Evolutionary conservation across 139 green algal species (phyloP).

Genomic region (Chlorella sp.): DNA sequence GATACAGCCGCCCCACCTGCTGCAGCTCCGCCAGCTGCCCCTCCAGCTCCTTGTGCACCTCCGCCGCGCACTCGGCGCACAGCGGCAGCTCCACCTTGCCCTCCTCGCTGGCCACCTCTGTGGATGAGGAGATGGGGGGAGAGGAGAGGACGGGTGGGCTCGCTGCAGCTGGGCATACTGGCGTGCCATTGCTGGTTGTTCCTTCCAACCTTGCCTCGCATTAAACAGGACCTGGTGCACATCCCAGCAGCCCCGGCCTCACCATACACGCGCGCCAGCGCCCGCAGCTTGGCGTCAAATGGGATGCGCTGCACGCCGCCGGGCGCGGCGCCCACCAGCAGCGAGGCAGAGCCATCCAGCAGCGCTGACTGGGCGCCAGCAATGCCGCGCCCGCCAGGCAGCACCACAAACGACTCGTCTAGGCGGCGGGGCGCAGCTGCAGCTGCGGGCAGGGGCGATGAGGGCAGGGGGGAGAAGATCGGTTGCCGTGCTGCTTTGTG

Average conservation of each 20-base stretch:
- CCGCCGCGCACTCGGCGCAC: constrained; percentile 85
- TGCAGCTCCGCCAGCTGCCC: constrained; percentile 69
- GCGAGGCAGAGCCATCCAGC: not conserved
- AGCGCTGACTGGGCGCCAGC: constrained; percentile 13
- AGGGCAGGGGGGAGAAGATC: too few species aligned
- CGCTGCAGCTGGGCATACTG: too few species aligned
- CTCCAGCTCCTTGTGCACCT: constrained; percentile 84
- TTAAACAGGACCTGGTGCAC: too few species aligned
- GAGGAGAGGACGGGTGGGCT: too few species aligned
- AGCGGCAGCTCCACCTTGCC: constrained; percentile 84
- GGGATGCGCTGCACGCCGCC: constrained; percentile 28
- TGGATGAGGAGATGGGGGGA: too few species aligned
- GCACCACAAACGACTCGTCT: constrained; percentile 84
- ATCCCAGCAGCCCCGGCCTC: too few species aligned
- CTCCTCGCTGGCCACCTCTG: constrained; percentile 67
- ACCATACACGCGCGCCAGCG: constrained; percentile 62
- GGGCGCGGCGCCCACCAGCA: not conserved
- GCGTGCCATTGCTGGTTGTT: too few species aligned
- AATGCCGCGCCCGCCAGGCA: constrained; percentile 5
- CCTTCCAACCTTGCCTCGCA: too few species aligned
- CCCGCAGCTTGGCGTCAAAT: constrained; percentile 68
- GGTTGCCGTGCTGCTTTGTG: too few species aligned
- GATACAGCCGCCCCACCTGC: constrained; percentile 54
- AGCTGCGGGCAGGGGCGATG: not conserved
- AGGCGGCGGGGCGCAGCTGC: constrained; percentile 36